Base-by-base conservation (phyloP, 176 grass and related monocot genomes). In the Aegilops umbellulata region DNA sequence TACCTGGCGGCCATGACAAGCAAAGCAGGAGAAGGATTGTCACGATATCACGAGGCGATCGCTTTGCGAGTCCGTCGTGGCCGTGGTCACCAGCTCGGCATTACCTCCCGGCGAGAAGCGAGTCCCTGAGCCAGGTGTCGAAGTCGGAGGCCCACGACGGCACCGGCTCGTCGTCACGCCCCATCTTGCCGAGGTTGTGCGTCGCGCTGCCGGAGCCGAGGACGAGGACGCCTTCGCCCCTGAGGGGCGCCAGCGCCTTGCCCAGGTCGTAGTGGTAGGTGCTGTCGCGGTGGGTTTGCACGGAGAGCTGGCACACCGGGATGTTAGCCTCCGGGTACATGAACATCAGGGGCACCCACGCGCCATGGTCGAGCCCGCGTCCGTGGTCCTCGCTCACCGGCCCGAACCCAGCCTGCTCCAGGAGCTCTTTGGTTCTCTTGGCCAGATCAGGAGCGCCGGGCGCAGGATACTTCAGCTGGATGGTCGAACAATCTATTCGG, bases 161-260 rank as follows among this genome's bases (percentile, higher is more conserved):
- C 19, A 74, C 65, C 9, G 88, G 62, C 30, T 81, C 64, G 67
- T 29, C 65, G 10, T 34, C 4, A 1, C 69, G 85, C 20, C 80
- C 60, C 7, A 92, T 85, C 73, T 24, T 67, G 22, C 88, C 5
- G 83, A 98, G 77, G 73, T 97, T 95, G 80, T 95, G 95, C 5
- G 90, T 92, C 1, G 95, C 93, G 82, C 46, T 94, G 8, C 95
- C 95, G 13, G 95, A 98, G 49, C 95, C 95, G 44, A 98, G 4
- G 65, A 98, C 36, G 80, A 98, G 95, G 26, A 95, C 72, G 12
- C 93, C 93, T 2, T 95, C 95, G 27, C 83, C 79, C 35, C 85
- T 85, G 27, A 97, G 87, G 1, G 91, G 89, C 1, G 87, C 86
- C 65, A 95, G 83, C n/a, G 95, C 95, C 61, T 73, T 88, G 16